phyloP scores from a whole-genome alignment of 169 alveolate genomes.

The Plasmodium reichenowi region DNA sequence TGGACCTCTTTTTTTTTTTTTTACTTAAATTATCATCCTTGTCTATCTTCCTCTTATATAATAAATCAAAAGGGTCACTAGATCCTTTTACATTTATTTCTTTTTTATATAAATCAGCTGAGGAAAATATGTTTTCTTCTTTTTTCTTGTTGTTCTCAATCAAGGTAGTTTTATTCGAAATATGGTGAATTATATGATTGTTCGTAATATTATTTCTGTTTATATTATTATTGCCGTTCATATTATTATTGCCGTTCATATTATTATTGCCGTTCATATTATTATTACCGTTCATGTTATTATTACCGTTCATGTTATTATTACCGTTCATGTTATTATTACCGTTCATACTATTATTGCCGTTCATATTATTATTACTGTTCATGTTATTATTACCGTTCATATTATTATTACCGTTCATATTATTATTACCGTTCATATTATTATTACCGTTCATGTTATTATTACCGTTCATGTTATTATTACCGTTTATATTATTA shows the following conservation, averaged over 20 bases:
- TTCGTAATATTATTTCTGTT: no score
- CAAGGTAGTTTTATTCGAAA: no score
- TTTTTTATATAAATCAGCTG: background rate
- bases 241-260: background rate
- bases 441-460: no score
- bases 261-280: background rate
- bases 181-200: no score
- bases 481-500: no score
- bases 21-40: slow-evolving; percentile 16
- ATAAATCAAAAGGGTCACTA: slow-evolving; percentile 24
- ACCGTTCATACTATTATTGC: background rate
- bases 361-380: background rate
- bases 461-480: no score
- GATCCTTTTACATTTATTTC: slow-evolving; percentile 15
- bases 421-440: no score
- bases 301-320: background rate
- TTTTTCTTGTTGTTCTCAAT: no score
- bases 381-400: background rate
- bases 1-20: slow-evolving; percentile 7
- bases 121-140: background rate
- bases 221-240: background rate
- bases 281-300: background rate
- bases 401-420: background rate
- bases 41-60: slow-evolving; percentile 31
- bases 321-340: background rate